Conservation (phyloP, 31 red algal species). For the Pterothamnion heteromorphum region DNA sequence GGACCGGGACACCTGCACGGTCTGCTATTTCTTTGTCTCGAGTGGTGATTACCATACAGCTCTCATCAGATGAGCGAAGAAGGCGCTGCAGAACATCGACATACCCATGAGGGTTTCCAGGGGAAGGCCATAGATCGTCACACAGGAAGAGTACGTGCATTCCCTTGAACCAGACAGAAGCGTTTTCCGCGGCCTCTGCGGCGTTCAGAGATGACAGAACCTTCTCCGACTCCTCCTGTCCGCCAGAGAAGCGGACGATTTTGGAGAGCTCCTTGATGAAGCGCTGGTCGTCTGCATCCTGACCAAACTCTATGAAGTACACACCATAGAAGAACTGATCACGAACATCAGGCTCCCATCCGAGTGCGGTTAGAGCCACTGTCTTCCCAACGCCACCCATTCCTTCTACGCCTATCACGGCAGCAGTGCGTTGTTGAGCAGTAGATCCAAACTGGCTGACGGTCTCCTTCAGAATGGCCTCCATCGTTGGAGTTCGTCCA, state of each 20-base stretch:
- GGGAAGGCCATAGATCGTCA: conserved; percentile 20
- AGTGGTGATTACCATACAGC: neutral
- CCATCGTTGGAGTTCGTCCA: neutral
- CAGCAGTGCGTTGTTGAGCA: neutral
- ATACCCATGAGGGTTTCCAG: neutral
- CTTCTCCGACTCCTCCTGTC: neutral
- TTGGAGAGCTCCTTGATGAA: neutral
- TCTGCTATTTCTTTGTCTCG: neutral
- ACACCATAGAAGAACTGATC: neutral
- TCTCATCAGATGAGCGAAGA: neutral
- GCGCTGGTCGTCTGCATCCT: neutral
- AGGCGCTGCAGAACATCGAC: neutral
- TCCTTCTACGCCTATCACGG: conserved; percentile 3
- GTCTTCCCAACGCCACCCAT: conserved; percentile 36
- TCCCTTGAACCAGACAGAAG: neutral
- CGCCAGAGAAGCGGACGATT: neutral
- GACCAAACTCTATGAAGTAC: conserved; percentile 4
- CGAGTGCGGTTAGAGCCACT: neutral
- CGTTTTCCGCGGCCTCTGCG: neutral
- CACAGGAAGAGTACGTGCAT: neutral
- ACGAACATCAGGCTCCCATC: neutral
- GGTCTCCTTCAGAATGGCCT: neutral
- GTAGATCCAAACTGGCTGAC: neutral
- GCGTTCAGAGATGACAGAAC: neutral
- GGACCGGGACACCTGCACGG: neutral